Conservation (phyloP, 73 alveolate species). For the Paramecium biaurelia region DNA sequence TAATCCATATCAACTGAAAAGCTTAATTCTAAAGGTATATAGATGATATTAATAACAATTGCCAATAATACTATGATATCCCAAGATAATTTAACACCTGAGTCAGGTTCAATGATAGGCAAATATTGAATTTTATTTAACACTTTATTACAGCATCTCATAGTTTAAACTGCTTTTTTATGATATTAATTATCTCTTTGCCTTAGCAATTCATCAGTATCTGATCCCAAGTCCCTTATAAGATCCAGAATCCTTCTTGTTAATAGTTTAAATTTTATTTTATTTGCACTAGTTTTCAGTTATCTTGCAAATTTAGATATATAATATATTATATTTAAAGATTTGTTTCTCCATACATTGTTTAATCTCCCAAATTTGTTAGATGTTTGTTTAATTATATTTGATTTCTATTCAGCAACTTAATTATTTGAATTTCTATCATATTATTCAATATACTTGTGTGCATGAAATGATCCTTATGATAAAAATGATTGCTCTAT, state of each 20-base stretch:
- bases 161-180: neutral
- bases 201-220: neutral
- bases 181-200: conserved; percentile 31
- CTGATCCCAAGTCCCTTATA: neutral
- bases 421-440: neutral
- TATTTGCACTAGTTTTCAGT: conserved; percentile 6
- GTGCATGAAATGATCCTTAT: neutral
- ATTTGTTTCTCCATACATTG: conserved; percentile 31
- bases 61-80: conserved; percentile 14
- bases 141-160: neutral
- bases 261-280: neutral
- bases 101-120: conserved; percentile 42
- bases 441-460: neutral
- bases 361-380: neutral
- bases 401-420: neutral
- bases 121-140: neutral
- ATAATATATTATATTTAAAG: conserved; percentile 4
- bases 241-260: neutral
- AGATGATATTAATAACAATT: neutral
- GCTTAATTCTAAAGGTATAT: conserved; percentile 24
- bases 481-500: neutral
- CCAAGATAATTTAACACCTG: neutral
- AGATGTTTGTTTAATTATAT: neutral
- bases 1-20: neutral
- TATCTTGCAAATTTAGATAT: conserved; percentile 10